Conservation (phyloP, 352 stramenopile species). For the Pythium oligandrum region DNA sequence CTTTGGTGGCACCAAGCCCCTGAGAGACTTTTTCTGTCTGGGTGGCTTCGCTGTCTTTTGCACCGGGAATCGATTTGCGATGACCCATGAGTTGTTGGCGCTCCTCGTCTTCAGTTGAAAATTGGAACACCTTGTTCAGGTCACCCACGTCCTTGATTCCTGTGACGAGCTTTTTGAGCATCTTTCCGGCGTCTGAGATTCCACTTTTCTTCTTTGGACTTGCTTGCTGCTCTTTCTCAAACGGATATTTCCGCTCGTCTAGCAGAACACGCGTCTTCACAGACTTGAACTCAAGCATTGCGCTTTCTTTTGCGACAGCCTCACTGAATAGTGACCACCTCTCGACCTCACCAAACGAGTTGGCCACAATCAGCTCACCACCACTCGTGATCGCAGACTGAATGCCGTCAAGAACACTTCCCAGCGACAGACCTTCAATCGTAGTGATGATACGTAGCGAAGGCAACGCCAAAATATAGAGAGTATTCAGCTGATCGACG, state of each 20-base stretch:
- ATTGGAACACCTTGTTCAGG: conserved; percentile 76
- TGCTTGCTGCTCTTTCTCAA: conserved; percentile 20
- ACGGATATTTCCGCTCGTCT: conserved; percentile 28
- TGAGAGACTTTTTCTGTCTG: conserved; percentile 13
- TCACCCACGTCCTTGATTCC: conserved; percentile 57
- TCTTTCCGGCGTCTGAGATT: conserved; percentile 41
- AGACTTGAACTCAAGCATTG: conserved; percentile 46
- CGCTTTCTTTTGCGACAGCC: conserved; percentile 42
- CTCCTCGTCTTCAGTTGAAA: conserved; percentile 51
- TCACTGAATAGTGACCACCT: conserved; percentile 59
- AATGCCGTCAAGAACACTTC: conserved; percentile 34
- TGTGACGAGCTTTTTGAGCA: conserved; percentile 75
- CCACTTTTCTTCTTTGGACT: conserved; percentile 55
- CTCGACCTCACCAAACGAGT: conserved; percentile 60
- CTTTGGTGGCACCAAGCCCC: conserved; percentile 46
- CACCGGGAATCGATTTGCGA: conserved; percentile 15
- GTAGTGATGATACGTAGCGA: conserved; percentile 52
- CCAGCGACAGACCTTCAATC: conserved; percentile 26
- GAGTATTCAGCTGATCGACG: conserved; percentile 56
- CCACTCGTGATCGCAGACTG: conserved; percentile 37
- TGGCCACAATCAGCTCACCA: conserved; percentile 57
- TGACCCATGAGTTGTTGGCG: conserved; percentile 54
- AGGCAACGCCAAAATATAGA: conserved; percentile 64
- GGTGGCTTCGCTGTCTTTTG: not conserved
- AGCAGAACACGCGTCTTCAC: conserved; percentile 45